phyloP scores from a whole-genome alignment of 2,329 filamentous ascomycete species.

The Colletotrichum acutatum region DNA sequence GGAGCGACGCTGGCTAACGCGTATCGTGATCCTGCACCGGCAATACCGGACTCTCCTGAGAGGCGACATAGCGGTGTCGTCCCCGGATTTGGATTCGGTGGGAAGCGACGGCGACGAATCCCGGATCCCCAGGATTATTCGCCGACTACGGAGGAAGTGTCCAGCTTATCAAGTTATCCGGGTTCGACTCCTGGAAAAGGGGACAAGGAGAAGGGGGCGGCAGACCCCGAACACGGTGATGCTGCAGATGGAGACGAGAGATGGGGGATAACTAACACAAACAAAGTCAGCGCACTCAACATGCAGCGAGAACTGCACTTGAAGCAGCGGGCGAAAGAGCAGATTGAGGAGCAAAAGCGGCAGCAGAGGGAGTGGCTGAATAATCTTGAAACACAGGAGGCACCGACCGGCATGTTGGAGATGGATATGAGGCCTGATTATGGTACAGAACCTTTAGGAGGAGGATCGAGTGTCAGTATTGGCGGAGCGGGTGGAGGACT shows the following conservation, averaged over 20 bases:
- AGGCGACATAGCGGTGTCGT: too few species aligned
- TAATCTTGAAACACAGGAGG: background rate
- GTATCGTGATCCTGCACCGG: background rate
- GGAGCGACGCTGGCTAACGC: background rate
- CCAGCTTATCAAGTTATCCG: background rate
- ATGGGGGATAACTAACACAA: background rate
- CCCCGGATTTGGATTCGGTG: background rate
- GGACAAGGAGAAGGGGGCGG: too few species aligned
- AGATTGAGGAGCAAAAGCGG: background rate
- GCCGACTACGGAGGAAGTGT: background rate
- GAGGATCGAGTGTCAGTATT: background rate
- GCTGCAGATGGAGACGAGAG: too few species aligned
- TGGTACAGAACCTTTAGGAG: background rate
- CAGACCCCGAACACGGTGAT: background rate
- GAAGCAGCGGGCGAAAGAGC: background rate
- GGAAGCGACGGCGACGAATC: background rate
- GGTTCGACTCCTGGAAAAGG: too few species aligned
- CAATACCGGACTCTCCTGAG: background rate
- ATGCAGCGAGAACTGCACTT: background rate
- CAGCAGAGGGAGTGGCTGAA: background rate
- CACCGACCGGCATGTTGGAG: background rate
- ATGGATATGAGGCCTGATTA: background rate
- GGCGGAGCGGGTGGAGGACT: too few species aligned
- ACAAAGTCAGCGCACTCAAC: background rate
- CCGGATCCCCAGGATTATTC: background rate